phyloP scores from a whole-genome alignment of 805 yeast species.

The Nakazawaea holstii region DNA sequence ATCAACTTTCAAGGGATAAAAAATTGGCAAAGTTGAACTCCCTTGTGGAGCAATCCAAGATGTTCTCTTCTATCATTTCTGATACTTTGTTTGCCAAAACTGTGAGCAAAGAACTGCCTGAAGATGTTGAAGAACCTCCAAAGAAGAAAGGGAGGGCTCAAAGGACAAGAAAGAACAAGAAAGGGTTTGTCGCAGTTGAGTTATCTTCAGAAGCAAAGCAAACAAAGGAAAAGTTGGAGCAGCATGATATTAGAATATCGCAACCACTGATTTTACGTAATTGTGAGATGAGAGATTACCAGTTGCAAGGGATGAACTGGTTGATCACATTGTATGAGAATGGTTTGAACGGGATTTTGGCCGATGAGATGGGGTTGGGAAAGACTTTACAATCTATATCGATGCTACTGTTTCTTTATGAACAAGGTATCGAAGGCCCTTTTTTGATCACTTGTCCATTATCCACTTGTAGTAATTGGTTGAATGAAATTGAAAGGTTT shows the following conservation, averaged over 20 bases:
- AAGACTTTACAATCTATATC: slow-evolving; percentile 89
- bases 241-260: slow-evolving; percentile 8
- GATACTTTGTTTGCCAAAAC: slow-evolving; percentile 55
- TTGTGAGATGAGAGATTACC: slow-evolving; percentile 74
- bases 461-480: slow-evolving; percentile 86
- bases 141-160: slow-evolving; percentile 19
- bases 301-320: slow-evolving; percentile 90
- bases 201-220: slow-evolving; percentile 14
- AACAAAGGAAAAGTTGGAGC: slow-evolving; percentile 15
- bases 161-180: slow-evolving; percentile 9
- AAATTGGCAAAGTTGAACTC: slow-evolving; percentile 65
- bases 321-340: slow-evolving; percentile 81
- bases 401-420: slow-evolving; percentile 67
- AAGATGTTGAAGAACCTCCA: slow-evolving; percentile 19
- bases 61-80: slow-evolving; percentile 81
- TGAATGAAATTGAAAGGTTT: slow-evolving; percentile 60
- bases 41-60: slow-evolving; percentile 80
- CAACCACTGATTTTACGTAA: slow-evolving; percentile 55
- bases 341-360: slow-evolving; percentile 91
- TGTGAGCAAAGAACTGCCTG: slow-evolving; percentile 9
- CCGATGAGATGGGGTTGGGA: slow-evolving; percentile 98
- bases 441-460: slow-evolving; percentile 76
- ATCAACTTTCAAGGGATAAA: slow-evolving; percentile 42
- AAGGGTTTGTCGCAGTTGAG: slow-evolving; percentile 8
- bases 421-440: slow-evolving; percentile 75